A percentile compares a stretch with the other conserved stretches of the same genome.
These are phyloP conservation scores for Phytophthora pistaciae DNA, from an alignment of 352 stramenopile species.

Conservation along the genomic window DNA sequence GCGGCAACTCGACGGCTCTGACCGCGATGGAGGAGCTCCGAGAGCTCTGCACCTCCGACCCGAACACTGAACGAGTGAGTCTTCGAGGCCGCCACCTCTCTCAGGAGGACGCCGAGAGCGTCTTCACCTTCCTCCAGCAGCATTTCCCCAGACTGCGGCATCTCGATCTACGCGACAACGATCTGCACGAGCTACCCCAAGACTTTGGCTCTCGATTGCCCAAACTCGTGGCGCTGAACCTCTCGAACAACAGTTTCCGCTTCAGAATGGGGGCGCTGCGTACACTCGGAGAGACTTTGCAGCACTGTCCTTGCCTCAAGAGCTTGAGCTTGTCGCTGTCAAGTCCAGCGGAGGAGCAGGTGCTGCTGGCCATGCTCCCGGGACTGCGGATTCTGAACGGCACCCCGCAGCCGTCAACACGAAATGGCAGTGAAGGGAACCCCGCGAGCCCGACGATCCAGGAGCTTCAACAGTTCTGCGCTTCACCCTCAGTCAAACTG, in stretches of 20 bases:
- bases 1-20: slow-evolving; percentile 33
- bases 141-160: slow-evolving; percentile 61
- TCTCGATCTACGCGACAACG: slow-evolving; percentile 70
- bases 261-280: slow-evolving; percentile 44
- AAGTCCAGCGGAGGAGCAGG: slow-evolving; percentile 63
- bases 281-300: slow-evolving; percentile 52
- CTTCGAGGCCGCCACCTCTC: slow-evolving; percentile 47
- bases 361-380: slow-evolving; percentile 66
- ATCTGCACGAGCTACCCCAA: slow-evolving; percentile 43
- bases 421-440: slow-evolving; percentile 16
- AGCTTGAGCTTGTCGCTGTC: slow-evolving; percentile 66
- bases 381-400: slow-evolving; percentile 71
- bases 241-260: slow-evolving; percentile 60
- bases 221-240: slow-evolving; percentile 66
- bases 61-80: slow-evolving; percentile 52
- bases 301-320: slow-evolving; percentile 58
- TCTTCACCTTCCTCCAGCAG: slow-evolving; percentile 44
- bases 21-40: slow-evolving; percentile 61
- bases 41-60: slow-evolving; percentile 45
- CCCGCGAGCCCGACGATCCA: slow-evolving; percentile 34
- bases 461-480: slow-evolving; percentile 35
- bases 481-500: slow-evolving; percentile 20
- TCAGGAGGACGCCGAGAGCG: slow-evolving; percentile 32
- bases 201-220: slow-evolving; percentile 52
- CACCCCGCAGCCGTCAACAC: slow-evolving; percentile 33